phyloP scores from a whole-genome alignment of 306 rosid genomes.

The Rubus parviflorus region DNA sequence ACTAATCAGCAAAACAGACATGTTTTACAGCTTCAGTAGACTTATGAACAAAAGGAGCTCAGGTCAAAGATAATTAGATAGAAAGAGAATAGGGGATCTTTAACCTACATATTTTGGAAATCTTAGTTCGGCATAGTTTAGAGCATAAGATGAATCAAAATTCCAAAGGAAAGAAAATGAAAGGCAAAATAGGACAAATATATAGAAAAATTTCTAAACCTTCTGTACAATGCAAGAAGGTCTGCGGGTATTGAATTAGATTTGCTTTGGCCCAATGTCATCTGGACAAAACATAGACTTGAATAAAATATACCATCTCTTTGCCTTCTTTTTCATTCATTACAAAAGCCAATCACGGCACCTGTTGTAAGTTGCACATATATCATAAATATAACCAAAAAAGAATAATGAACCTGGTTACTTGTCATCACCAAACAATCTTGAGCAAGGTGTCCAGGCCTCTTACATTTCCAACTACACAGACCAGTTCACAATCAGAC shows the following conservation, averaged over 20 bases:
- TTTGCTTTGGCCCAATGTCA: conserved; percentile 32
- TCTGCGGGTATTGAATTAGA: conserved; percentile 52
- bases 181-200: neutral
- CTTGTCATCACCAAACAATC: conserved; percentile 63
- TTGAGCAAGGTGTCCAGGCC: conserved; percentile 89
- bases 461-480: conserved; percentile 82
- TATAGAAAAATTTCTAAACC: conserved; percentile 38
- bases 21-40: neutral
- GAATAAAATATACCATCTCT: neutral
- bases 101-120: neutral
- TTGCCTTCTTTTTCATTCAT: neutral
- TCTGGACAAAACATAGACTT: conserved; percentile 35
- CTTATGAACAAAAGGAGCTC: neutral
- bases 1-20: neutral
- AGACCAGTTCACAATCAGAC: conserved; percentile 21
- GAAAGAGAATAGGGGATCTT: neutral
- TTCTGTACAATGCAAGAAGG: conserved; percentile 66
- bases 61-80: neutral
- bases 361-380: conserved; percentile 6
- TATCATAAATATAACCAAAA: conserved; percentile 9
- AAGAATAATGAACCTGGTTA: conserved; percentile 44
- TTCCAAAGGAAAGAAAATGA: neutral
- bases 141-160: neutral
- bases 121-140: neutral
- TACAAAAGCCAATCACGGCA: neutral